Conservation (phyloP, 371 early-diverging fungal genomes). For the Haplosporangium sp. region DNA sequence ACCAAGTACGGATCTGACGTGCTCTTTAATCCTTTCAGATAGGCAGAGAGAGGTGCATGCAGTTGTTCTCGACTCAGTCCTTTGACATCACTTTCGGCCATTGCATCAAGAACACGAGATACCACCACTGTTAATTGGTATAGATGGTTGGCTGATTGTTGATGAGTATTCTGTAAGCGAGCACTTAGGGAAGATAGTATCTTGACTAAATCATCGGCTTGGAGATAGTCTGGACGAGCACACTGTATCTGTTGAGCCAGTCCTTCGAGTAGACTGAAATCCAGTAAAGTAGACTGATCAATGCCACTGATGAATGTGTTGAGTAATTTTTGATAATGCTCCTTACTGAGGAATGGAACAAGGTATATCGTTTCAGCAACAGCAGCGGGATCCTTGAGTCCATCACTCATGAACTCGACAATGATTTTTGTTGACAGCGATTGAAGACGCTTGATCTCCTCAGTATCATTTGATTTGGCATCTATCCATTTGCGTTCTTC, state of each 20-base stretch:
- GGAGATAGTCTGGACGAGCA: neutral
- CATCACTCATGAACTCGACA: slow-evolving; percentile 1
- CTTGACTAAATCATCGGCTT: slow-evolving; percentile 13
- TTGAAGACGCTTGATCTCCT: neutral
- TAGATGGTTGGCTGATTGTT: neutral
- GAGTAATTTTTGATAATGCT: neutral
- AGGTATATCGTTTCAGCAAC: neutral
- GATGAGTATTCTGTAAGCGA: neutral
- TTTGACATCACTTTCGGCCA: slow-evolving; percentile 9
- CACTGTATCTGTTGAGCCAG: slow-evolving; percentile 3
- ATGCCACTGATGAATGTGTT: neutral
- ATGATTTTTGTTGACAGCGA: neutral
- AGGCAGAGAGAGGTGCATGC: slow-evolving; percentile 8
- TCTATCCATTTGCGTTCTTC: too few relatives aligned
- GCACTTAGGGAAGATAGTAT: neutral
- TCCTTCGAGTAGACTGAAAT: slow-evolving; percentile 9
- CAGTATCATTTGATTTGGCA: neutral
- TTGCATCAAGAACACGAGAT: neutral
- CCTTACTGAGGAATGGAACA: neutral
- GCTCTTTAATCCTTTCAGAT: neutral
- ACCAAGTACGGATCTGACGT: slow-evolving; percentile 4
- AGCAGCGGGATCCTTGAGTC: slow-evolving; percentile 9
- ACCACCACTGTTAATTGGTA: neutral
- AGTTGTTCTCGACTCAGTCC: slow-evolving; percentile 7
- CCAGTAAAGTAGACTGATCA: slow-evolving; percentile 1